Conservation (phyloP, 2,329 filamentous ascomycete species). For the Zopfia rhizophila region DNA sequence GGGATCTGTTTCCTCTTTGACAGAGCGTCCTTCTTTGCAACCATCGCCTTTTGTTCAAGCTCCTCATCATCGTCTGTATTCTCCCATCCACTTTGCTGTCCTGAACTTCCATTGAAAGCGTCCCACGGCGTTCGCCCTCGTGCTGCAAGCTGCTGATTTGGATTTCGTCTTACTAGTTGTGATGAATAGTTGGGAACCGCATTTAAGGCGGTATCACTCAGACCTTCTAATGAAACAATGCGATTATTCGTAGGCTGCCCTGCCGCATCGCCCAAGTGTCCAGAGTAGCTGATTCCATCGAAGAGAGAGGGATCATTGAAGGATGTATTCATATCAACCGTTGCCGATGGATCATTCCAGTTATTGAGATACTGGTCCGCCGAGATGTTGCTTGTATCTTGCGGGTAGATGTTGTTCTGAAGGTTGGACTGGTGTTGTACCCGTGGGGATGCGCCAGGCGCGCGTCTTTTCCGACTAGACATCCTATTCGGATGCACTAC, state of each 20-base stretch:
- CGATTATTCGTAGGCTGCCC: slow-evolving; percentile 36
- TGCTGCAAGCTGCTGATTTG: slow-evolving; percentile 58
- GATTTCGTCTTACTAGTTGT: slow-evolving; percentile 58
- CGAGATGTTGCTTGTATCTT: slow-evolving; percentile 56
- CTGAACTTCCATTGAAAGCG: slow-evolving; percentile 42
- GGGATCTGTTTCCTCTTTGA: slow-evolving; percentile 95
- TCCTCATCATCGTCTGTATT: slow-evolving; percentile 77
- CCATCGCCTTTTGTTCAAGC: slow-evolving; percentile 79
- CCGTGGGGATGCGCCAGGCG: slow-evolving; percentile 75
- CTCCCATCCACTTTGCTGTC: slow-evolving; percentile 64
- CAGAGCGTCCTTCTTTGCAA: slow-evolving; percentile 88
- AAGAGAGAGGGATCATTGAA: slow-evolving; percentile 51
- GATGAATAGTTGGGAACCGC: slow-evolving; percentile 36
- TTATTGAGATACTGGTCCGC: slow-evolving; percentile 46
- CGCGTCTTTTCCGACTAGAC: slow-evolving; percentile 73
- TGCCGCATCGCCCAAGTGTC: slow-evolving; percentile 35
- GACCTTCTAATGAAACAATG: slow-evolving; percentile 45
- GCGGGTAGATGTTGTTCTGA: slow-evolving; percentile 52
- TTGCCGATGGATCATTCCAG: slow-evolving; percentile 43
- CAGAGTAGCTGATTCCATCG: slow-evolving; percentile 45
- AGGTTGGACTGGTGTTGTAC: slow-evolving; percentile 59
- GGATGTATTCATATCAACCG: slow-evolving; percentile 34
- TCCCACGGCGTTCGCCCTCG: slow-evolving; percentile 54
- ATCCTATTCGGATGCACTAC: slow-evolving; percentile 22
- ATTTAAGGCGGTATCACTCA: slow-evolving; percentile 29